Evolutionary conservation across 2,329 filamentous ascomycete genomes (phyloP).

Genomic region (Microdochium bolleyi): DNA sequence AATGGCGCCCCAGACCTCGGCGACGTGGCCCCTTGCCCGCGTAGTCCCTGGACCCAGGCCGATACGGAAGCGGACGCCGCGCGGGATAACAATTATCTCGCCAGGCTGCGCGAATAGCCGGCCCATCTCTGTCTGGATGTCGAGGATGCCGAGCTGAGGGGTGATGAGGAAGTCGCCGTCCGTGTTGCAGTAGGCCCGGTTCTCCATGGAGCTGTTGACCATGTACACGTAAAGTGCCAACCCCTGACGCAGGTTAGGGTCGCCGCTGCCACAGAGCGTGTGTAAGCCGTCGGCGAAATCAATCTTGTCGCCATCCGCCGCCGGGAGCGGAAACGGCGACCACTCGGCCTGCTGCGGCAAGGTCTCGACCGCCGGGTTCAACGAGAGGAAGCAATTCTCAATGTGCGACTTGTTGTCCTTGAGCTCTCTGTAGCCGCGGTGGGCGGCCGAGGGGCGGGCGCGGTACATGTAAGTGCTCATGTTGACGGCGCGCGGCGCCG

Average conservation of each 20-base stretch:
- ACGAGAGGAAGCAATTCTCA: constrained; percentile 1
- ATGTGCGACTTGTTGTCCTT: constrained; percentile 8
- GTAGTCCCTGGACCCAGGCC: background rate
- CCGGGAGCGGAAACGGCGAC: background rate
- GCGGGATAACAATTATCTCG: constrained; percentile 50
- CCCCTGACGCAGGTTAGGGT: constrained; percentile 1
- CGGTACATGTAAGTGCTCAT: constrained; percentile 35
- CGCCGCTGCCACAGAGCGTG: background rate
- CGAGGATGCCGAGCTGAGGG: constrained; percentile 46
- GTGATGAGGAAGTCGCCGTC: constrained; percentile 54
- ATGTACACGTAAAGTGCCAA: constrained; percentile 1
- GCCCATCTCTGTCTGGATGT: constrained; percentile 52
- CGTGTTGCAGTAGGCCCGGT: constrained; percentile 58
- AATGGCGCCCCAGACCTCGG: constrained; percentile 44
- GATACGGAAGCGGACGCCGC: constrained; percentile 37
- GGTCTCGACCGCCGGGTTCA: background rate
- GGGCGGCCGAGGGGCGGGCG: constrained; percentile 30
- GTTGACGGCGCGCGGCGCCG: constrained; percentile 29
- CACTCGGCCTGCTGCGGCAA: background rate
- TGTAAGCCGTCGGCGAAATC: background rate
- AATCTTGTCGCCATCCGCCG: background rate
- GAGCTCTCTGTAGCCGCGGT: constrained; percentile 12
- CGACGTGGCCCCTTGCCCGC: constrained; percentile 37
- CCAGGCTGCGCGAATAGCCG: constrained; percentile 43
- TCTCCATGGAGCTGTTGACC: constrained; percentile 21